Evolutionary conservation across 78 protist species (phyloP), one percentile per base, ranked within the genome.

Genomic region (Speleostelium caveatum): DNA sequence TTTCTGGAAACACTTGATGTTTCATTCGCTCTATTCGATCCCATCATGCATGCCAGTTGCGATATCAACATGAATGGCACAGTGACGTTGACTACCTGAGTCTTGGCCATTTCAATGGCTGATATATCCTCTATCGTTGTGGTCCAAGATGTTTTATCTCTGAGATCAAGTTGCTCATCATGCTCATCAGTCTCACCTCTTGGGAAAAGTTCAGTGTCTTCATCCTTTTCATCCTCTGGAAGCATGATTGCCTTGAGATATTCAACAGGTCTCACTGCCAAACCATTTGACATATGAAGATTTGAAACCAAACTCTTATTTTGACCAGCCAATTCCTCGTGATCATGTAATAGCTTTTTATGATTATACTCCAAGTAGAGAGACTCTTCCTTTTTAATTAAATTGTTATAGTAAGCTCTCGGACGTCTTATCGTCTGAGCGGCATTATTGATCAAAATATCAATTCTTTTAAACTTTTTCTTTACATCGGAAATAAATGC

Each of bases 381-480:
- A 45, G 53, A 66, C 32, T 28, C 21, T 16, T 72, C 53, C 39
- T 72, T 41, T 26, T 78, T 12, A 33, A 77, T 21, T 14, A 60
- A 39, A 30, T 24, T 19, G 28, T 56, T 38, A 14, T 69, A 93
- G 59, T 49, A 88, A 2, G 65, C 65, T 12, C 90, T 68, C 67
- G 95, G 95, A 33, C 93, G 41, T 8, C 95, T 30, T 30, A 94
- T 60, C 0, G 96, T 94, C 62, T 94, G 96, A 10, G 95, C 93
- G 2, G 95, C 96, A 75, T 94, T 94, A 61, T 94, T 94, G 89
- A 94, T 93, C 33, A 94, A 24, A n/a, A 94, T 51, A 74, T 94
- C 94, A 21, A 94, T 16, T 32, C 93, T 86, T 55, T 85, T 35
- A 21, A 86, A 55, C n/a, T 35, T 41, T 14, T 0, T 17, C 36